These are phyloP conservation scores for Mortierella sp. DNA, from an alignment of 371 early-diverging fungal species.

Conservation along the genomic window DNA sequence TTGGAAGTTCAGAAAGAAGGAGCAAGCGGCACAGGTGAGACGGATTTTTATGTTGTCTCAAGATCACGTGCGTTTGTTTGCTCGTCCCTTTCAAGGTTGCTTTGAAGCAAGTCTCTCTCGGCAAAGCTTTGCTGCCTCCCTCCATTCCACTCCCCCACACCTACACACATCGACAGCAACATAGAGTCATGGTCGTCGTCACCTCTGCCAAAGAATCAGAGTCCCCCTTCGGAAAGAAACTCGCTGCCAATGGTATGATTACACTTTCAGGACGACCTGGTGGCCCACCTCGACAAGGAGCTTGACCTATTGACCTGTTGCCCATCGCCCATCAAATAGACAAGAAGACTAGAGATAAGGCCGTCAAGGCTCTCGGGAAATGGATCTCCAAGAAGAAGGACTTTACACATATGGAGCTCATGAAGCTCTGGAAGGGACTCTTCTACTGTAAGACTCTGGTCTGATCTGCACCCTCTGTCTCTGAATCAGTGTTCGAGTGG, in stretches of 20 bases:
- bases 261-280: background rate
- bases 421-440: conserved; percentile 94
- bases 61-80: conserved; percentile 7
- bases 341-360: conserved; percentile 86
- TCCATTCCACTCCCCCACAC: background rate
- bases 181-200: conserved; percentile 44
- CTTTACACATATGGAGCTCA: conserved; percentile 74
- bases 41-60: conserved; percentile 1
- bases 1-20: conserved; percentile 52
- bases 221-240: conserved; percentile 70
- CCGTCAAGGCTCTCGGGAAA: conserved; percentile 72
- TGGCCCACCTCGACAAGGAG: no score
- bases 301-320: no score
- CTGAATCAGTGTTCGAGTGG: no score
- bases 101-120: no score
- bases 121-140: conserved; percentile 13
- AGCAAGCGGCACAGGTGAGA: conserved; percentile 5
- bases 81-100: conserved; percentile 21
- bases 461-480: no score
- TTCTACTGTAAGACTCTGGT: conserved; percentile 82
- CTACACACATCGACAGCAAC: background rate
- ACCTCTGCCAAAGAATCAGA: conserved; percentile 45
- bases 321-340: conserved; percentile 58
- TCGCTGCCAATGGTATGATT: conserved; percentile 69
- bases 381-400: conserved; percentile 68